Evolutionary conservation across 306 rosid genomes (phyloP).

Genomic region (Glycine tomentella): DNA sequence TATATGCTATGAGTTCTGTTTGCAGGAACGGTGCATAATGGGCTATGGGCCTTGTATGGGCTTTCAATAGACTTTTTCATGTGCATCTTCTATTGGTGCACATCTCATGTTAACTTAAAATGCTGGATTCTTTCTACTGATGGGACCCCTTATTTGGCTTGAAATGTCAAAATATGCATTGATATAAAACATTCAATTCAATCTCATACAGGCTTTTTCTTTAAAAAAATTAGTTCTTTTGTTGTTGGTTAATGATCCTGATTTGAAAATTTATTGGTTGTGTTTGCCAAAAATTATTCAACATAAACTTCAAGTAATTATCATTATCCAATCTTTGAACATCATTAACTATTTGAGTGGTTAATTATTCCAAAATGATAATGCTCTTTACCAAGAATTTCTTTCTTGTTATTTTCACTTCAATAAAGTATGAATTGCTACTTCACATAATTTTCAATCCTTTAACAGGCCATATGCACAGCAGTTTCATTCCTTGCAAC

Average conservation of each 20-base stretch:
- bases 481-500: constrained; percentile 74
- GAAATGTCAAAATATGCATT: neutral
- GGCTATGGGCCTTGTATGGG: neutral
- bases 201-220: neutral
- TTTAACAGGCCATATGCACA: constrained; percentile 78
- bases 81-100: constrained; percentile 15
- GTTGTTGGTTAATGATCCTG: constrained; percentile 5
- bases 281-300: constrained; percentile 33
- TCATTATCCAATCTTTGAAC: neutral
- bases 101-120: constrained; percentile 19
- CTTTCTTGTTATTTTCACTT: constrained; percentile 30
- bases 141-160: constrained; percentile 2
- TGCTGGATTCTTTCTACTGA: constrained; percentile 27
- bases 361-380: constrained; percentile 28
- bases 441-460: constrained; percentile 42
- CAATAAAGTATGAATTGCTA: constrained; percentile 4
- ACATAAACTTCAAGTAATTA: constrained; percentile 12
- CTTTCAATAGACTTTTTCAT: neutral
- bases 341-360: neutral
- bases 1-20: constrained; percentile 10
- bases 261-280: constrained; percentile 23
- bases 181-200: no score
- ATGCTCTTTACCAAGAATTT: neutral
- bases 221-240: neutral
- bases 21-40: neutral